A percentile compares a stretch with the other conserved stretches of the same genome.
phyloP scores from a whole-genome alignment of 2,329 filamentous ascomycete genomes.

The Aspergillus novofumigatus region DNA sequence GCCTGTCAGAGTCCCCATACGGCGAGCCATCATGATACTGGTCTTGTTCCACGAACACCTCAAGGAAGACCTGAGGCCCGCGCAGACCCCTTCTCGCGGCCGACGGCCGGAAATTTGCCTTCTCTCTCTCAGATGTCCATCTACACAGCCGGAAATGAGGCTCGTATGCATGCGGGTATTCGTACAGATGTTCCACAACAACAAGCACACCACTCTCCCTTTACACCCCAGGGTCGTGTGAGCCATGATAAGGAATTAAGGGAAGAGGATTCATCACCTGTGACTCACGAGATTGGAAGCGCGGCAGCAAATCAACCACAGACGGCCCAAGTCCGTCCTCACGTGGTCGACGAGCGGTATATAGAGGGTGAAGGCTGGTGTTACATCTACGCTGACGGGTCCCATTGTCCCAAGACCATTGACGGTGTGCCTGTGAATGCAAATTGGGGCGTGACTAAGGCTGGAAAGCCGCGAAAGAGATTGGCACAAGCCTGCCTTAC shows the following conservation, averaged over 20 bases:
- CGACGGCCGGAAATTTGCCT: constrained; percentile 23
- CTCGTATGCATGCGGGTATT: constrained; percentile 15
- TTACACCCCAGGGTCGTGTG: constrained; percentile 13
- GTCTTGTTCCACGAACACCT: constrained; percentile 7
- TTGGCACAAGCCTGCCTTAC: constrained; percentile 89
- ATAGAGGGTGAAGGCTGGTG: constrained; percentile 74
- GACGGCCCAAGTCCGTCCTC: constrained; percentile 21
- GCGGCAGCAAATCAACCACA: constrained; percentile 7
- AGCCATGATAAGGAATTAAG: constrained; percentile 13
- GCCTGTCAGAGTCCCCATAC: constrained; percentile 9
- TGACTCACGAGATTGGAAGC: constrained; percentile 1
- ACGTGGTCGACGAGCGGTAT: constrained; percentile 39
- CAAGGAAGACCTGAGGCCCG: constrained; percentile 17
- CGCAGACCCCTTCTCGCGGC: constrained; percentile 17
- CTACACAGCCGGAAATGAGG: constrained; percentile 17
- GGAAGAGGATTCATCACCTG: constrained; percentile 3
- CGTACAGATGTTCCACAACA: constrained; percentile 17
- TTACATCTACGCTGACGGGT: constrained; percentile 82
- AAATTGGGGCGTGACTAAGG: constrained; percentile 90
- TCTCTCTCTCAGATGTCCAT: constrained; percentile 29
- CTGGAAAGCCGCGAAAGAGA: constrained; percentile 86
- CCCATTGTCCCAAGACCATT: constrained; percentile 75
- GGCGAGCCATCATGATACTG: constrained; percentile 19
- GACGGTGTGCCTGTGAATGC: constrained; percentile 85
- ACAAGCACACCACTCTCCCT: constrained; percentile 16